Evolutionary conservation across 805 yeast species (phyloP).

Genomic region (Candida sithepensis): DNA sequence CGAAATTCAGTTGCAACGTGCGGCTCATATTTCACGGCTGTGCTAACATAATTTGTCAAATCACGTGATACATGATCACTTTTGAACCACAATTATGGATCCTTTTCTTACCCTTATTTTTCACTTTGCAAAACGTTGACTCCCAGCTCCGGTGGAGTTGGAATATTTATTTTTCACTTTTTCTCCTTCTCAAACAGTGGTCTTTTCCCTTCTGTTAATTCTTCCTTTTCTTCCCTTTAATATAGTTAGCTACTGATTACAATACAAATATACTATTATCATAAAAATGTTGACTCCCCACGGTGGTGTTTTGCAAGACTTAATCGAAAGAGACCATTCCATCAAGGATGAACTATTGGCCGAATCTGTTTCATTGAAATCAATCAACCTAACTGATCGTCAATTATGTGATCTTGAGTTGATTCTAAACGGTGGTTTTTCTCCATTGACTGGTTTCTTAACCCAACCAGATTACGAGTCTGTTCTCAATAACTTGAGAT

Average conservation of each 20-base stretch:
- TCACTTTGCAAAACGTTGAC: neutral
- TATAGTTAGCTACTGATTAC: too few species aligned
- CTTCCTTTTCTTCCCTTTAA: neutral
- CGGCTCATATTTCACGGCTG: neutral
- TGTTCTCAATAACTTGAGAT: conserved; percentile 66
- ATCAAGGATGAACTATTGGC: conserved; percentile 50
- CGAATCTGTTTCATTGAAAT: conserved; percentile 51
- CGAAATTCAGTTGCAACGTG: too few species aligned
- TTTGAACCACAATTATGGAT: conserved; percentile 1
- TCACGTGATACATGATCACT: neutral
- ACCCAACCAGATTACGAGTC: conserved; percentile 63
- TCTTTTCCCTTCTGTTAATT: neutral
- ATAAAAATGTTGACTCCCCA: conserved; percentile 72
- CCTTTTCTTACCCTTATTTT: neutral
- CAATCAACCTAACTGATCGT: conserved; percentile 68
- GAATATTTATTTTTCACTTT: neutral
- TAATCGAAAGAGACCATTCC: conserved; percentile 74
- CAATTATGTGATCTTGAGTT: conserved; percentile 92
- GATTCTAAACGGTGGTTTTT: conserved; percentile 90
- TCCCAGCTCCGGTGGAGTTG: neutral
- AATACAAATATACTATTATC: neutral
- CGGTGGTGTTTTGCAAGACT: conserved; percentile 87
- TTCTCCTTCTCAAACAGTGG: neutral
- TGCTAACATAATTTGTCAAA: neutral
- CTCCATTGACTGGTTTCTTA: conserved; percentile 72